Evolutionary conservation across 2,329 filamentous ascomycete genomes (phyloP), one percentile per base, ranked within the genome.

Genomic region (Berkeleyomyces rouxiae): DNA sequence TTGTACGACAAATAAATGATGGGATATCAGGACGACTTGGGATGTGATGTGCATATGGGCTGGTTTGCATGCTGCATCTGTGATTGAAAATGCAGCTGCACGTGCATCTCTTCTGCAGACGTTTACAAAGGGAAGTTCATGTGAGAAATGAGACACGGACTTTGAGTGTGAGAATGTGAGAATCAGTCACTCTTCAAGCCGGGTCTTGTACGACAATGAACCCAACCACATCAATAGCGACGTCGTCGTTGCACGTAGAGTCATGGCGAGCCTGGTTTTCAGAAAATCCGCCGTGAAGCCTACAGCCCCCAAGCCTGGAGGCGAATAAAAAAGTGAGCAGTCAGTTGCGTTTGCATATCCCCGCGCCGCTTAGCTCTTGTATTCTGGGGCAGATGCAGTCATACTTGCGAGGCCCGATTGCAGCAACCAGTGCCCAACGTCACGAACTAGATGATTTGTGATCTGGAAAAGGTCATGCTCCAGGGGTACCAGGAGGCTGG

Each of bases 371-470:
- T 58, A 58, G 57, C 57, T 58, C 13, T 23, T 33, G 36, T 55
- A 33, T 55, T 55, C 51, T 55, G 51, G 33, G 33, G 51, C 51
- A 55, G 31, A 55, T 39, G 33, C 33, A 55, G 51, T 55, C 51
- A 55, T 55, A n/a, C 6, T 55, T 33, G 23, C 33, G 44, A 47
- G 51, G 61, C 61, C 61, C 39, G 61, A 62, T 40, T 53, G 40
- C 37, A 42, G 51, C 53, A 58, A 53, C 53, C 43, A 62, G 36
- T 58, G 61, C 61, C 61, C 42, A 62, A 62, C 37, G 46, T 37
- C 51, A 44, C 9, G 4, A 1, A 39, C 37, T 4, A 2, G 23
- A 23, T 23, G 23, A 23, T 23, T 55, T 33, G n/a, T 33, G 33
- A 55, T 55, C 10, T 13, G 37, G 36, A 37, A 11, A n/a, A 16